Evolutionary conservation across 345 rosid genomes (phyloP).

Genomic region (Ricinus communis): DNA sequence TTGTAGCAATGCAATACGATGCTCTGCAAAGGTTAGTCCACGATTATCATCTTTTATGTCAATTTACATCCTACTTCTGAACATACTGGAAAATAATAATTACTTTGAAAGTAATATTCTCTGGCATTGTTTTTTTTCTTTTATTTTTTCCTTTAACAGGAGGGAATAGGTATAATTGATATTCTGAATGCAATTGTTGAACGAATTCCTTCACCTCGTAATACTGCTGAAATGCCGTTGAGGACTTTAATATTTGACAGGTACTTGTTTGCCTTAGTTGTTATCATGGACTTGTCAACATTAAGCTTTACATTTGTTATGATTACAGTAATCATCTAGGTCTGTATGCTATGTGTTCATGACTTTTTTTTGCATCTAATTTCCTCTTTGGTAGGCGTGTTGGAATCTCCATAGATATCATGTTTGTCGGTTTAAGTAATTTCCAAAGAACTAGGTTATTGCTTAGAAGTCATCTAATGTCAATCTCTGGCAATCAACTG

Average conservation of each 20-base stretch:
- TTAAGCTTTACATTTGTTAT: not conserved
- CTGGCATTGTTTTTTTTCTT: constrained; percentile 17
- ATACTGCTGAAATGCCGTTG: constrained; percentile 59
- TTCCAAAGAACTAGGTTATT: not conserved
- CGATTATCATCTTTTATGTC: constrained; percentile 4
- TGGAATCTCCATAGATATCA: not conserved
- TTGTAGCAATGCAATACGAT: constrained; percentile 84
- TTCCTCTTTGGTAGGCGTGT: not conserved
- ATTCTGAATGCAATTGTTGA: constrained; percentile 78
- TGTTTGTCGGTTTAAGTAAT: not conserved
- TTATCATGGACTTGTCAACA: not conserved
- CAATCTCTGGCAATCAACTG: not conserved
- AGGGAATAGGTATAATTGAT: constrained; percentile 86
- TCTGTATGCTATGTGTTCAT: not conserved
- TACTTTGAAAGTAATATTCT: constrained; percentile 7
- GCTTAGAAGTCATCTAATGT: not conserved
- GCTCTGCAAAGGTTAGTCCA: constrained; percentile 93
- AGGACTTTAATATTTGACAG: constrained; percentile 96
- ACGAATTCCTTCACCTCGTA: constrained; percentile 76
- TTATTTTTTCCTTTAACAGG: constrained; percentile 63
- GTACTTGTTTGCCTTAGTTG: constrained; percentile 39
- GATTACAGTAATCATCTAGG: not conserved
- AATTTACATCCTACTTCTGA: not conserved
- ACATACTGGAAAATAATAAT: not conserved
- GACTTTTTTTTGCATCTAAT: not conserved